These are phyloP conservation scores for Graphiopsis chlorocephala DNA, from an alignment of 2,329 filamentous ascomycete genomes.

Conservation along the genomic window DNA sequence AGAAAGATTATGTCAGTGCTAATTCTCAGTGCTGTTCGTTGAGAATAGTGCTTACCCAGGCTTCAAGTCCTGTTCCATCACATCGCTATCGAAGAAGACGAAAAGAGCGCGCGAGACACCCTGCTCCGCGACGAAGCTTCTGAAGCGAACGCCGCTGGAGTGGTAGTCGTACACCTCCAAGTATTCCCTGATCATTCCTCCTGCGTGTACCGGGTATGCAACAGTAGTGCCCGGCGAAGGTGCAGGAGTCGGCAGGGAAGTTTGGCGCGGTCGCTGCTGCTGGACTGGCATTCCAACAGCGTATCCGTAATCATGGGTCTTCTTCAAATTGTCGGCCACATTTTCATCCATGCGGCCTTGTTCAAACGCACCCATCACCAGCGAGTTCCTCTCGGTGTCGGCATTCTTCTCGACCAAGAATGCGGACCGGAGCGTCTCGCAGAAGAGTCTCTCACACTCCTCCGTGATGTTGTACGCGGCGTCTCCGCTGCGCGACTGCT, in stretches of 20 bases:
- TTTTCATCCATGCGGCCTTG: slow-evolving; percentile 27
- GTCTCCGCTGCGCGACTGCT: slow-evolving; percentile 63
- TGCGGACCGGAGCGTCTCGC: slow-evolving; percentile 87
- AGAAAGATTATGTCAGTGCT: slow-evolving; percentile 29
- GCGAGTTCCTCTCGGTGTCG: slow-evolving; percentile 68
- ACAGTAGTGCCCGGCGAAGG: slow-evolving; percentile 33
- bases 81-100: slow-evolving; percentile 77
- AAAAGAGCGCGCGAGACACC: slow-evolving; percentile 73
- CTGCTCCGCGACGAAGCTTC: slow-evolving; percentile 75
- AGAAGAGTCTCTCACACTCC: slow-evolving; percentile 99
- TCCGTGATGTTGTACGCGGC: slow-evolving; percentile 94
- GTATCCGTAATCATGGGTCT: background rate
- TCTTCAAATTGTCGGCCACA: slow-evolving; percentile 7
- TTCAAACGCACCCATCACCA: slow-evolving; percentile 72
- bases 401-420: slow-evolving; percentile 91
- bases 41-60: slow-evolving; percentile 59
- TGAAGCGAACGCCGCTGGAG: slow-evolving; percentile 75
- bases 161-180: slow-evolving; percentile 83
- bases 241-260: slow-evolving; percentile 35
- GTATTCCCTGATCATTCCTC: slow-evolving; percentile 56
- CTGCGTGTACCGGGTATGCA: slow-evolving; percentile 16
- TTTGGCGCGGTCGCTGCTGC: slow-evolving; percentile 5
- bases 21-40: background rate
- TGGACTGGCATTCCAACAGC: slow-evolving; percentile 6
- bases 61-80: slow-evolving; percentile 72